phyloP scores from a whole-genome alignment of 208 protist genomes.

The Phytomonas francai region DNA sequence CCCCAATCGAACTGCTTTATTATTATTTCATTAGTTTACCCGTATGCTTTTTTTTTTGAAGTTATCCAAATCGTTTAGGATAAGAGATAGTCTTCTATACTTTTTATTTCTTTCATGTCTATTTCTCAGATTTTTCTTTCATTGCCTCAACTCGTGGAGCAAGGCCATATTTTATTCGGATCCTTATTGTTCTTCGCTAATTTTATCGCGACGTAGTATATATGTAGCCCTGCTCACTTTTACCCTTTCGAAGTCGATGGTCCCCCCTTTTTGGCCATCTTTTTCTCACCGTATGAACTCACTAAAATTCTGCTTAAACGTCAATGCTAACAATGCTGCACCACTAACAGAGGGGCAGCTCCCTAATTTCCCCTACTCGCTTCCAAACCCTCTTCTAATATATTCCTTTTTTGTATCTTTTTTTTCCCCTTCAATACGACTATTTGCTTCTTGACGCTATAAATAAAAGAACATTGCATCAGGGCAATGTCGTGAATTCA shows the following conservation, averaged over 20 bases:
- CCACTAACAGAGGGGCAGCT: too few relatives aligned
- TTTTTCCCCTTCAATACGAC: conserved; percentile 10
- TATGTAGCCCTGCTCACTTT: too few relatives aligned
- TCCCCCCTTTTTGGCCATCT: too few relatives aligned
- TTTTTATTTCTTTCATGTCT: conserved; percentile 4
- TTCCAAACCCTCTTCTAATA: background rate
- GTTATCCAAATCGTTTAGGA: background rate
- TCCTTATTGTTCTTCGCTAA: background rate
- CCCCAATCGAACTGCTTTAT: background rate
- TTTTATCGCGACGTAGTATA: background rate
- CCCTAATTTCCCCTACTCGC: too few relatives aligned
- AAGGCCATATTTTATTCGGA: conserved; percentile 2
- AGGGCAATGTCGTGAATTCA: too few relatives aligned
- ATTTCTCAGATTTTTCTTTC: conserved; percentile 8
- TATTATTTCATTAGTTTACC: background rate
- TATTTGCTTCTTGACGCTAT: conserved; percentile 11
- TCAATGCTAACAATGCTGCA: too few relatives aligned
- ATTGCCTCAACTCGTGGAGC: background rate
- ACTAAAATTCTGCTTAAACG: too few relatives aligned
- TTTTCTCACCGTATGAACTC: too few relatives aligned
- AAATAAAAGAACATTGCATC: background rate
- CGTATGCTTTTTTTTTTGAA: conserved; percentile 12
- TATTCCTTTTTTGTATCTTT: conserved; percentile 13
- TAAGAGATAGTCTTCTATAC: background rate
- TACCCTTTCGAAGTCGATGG: too few relatives aligned